phyloP scores from a whole-genome alignment of 1,284 basidiomycete species.

The Cerioporus squamosus region DNA sequence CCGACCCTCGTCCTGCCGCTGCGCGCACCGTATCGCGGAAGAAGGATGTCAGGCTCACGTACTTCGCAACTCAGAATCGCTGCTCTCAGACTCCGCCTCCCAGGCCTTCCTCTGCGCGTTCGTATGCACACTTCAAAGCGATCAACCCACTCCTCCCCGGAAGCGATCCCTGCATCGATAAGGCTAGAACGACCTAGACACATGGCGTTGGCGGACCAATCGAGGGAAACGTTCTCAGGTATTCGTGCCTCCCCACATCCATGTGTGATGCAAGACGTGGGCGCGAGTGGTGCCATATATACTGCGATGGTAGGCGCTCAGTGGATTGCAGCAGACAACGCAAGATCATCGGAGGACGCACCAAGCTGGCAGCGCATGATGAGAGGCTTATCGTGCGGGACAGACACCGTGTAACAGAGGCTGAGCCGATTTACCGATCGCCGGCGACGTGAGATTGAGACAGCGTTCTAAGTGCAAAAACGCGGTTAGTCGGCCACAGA shows the following conservation, averaged over 20 bases:
- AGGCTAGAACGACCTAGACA: constrained; percentile 14
- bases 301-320: not conserved
- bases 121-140: not conserved
- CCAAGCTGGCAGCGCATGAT: no score
- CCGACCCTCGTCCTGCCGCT: not conserved
- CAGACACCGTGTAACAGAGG: no score
- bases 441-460: no score
- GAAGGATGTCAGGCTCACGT: constrained; percentile 11
- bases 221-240: constrained; percentile 2
- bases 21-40: constrained; percentile 18
- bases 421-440: no score
- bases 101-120: not conserved
- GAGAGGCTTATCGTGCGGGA: no score
- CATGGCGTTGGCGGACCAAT: constrained; percentile 6
- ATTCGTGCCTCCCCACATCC: constrained; percentile 13
- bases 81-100: constrained; percentile 7
- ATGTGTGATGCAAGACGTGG: constrained; percentile 15
- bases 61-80: constrained; percentile 7
- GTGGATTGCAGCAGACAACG: no score
- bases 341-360: no score
- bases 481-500: no score
- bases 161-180: not conserved
- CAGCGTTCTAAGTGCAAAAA: no score
- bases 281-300: constrained; percentile 20
- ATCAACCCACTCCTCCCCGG: not conserved